Base-by-base conservation (phyloP, 192 early-diverging fungal species). In the Podila horticola region DNA sequence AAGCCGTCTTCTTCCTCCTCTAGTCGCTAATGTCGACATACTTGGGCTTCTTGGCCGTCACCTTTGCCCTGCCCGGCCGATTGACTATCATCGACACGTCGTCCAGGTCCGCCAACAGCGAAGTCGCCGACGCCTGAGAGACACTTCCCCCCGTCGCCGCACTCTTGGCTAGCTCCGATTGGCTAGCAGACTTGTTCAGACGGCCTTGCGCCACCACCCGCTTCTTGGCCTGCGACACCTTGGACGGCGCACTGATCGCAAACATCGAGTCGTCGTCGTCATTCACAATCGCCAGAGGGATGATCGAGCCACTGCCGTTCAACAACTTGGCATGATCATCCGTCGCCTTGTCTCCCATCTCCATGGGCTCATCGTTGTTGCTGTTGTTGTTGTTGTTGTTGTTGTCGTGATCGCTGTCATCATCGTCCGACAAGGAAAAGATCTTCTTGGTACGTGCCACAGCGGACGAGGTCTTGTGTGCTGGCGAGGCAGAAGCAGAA, bases 11-110 rank as follows among this genome's bases (percentile, higher is more conserved):
- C 17, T 9, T 52, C 15, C 20, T 24, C 24, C 8, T 55, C 26
- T 61, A 28, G 22, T 81, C 77, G 36, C 77, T 81, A 48, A 81
- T 81, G 19, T 81, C 77, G 41, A 81, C 71, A 69, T 81, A 81
- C 67, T 51, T 73, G 11, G 71, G 70, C 51, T 81, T 81, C 67
- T 81, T 81, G 6, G 51, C 10, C 20, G 62, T 55, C 4, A 71
- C 48, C 6, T 61, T 60, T 4, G 34, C 61, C 28, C 45, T 41
- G 4, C 48, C 38, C 6, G 70, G 55, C 20, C 71, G 71, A 9
- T 66, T 36, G 26, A 73, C 66, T 19, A 81, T 57, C 59, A 69
- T 30, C 36, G 71, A 69, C 20, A 73, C 67, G 31, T 81, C 71
- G 9, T 72, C 71, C 26, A 81, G 33, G 6, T 73, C 71, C 4